Evolutionary conservation across 768 basidiomycete genomes (phyloP).

Genomic region (Amanita rubescens): DNA sequence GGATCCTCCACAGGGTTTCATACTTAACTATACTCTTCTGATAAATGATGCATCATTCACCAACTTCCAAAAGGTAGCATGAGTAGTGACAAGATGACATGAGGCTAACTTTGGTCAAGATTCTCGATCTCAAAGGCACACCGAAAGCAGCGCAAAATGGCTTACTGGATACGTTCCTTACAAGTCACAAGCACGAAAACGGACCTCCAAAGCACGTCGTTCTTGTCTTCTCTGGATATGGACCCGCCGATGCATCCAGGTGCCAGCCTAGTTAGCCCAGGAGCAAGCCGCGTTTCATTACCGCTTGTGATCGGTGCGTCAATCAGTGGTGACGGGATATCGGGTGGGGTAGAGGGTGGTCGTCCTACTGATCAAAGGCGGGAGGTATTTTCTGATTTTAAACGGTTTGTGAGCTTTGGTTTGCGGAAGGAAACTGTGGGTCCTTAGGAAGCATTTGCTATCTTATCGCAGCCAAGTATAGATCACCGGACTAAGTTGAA

Average conservation of each 20-base stretch:
- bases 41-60: constrained; percentile 93
- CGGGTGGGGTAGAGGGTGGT: constrained; percentile 34
- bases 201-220: constrained; percentile 84
- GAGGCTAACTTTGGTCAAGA: constrained; percentile 34
- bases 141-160: constrained; percentile 80
- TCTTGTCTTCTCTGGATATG: constrained; percentile 94
- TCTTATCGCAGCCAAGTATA: too few species aligned
- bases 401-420: constrained; percentile 85
- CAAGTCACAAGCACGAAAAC: constrained; percentile 88
- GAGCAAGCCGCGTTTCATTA: constrained; percentile 52
- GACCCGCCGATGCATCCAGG: constrained; percentile 58
- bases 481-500: too few species aligned
- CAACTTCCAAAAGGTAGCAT: constrained; percentile 90
- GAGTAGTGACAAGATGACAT: background rate
- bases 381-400: constrained; percentile 84
- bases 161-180: constrained; percentile 86
- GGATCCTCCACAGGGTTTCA: constrained; percentile 92
- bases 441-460: background rate
- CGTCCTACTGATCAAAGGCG: constrained; percentile 45
- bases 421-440: constrained; percentile 57
- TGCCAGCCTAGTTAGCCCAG: constrained; percentile 57
- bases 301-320: constrained; percentile 23
- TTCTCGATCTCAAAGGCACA: constrained; percentile 92
- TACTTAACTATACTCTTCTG: constrained; percentile 90
- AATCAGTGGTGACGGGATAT: constrained; percentile 36